Base-by-base conservation (phyloP, 2,329 filamentous ascomycete genomes). In the Hymenoscyphus fructigenus region DNA sequence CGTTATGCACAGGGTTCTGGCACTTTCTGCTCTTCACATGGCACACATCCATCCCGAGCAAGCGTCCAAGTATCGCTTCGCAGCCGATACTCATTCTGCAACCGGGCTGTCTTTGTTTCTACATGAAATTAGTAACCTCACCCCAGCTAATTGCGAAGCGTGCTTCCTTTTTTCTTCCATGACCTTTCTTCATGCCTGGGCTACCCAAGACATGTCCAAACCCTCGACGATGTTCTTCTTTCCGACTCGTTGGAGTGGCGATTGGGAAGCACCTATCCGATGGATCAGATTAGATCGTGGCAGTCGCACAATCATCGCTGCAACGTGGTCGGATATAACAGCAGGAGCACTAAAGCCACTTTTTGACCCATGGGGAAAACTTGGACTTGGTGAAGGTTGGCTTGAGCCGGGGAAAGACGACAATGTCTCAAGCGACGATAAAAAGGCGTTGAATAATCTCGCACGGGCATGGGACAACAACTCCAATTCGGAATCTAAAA, bases 101-200 rank as follows among this genome's bases (percentile, higher is more conserved):
- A 73, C 67, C 20, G 74, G 70, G 32, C 67, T 78, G 2, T 66
- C 68, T 14, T 61, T 72, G 6, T 78, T 76, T 65, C 76, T 76
- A 62, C 67, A 72, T 17, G 68, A 72, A 61, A 66, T 88, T 83
- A 47, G 84, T 82, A 34, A 78, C 78, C 72, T 79, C 76, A 65
- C 73, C 71, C 17, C 76, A 73, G 67, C 78, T 65, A 73, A 76
- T 56, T 75, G 70, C 20, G 68, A 76, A 20, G 70, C 75, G 2
- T 71, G 72, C 34, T 77, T 76, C 41, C 68, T 74, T 2, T 78
- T 77, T 61, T 73, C 75, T 3, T 67, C 71, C 0, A 60, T 74
- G 1, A 67, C 78, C 3, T 76, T 75, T 61, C 69, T 78, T 1
- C 77, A 79, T 61, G 74, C 76, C 28, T 77, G 72, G 68, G 67